Evolutionary conservation across 2,329 filamentous ascomycete genomes (phyloP), one percentile per base, ranked within the genome.

Genomic region (Sclerotinia nivalis): DNA sequence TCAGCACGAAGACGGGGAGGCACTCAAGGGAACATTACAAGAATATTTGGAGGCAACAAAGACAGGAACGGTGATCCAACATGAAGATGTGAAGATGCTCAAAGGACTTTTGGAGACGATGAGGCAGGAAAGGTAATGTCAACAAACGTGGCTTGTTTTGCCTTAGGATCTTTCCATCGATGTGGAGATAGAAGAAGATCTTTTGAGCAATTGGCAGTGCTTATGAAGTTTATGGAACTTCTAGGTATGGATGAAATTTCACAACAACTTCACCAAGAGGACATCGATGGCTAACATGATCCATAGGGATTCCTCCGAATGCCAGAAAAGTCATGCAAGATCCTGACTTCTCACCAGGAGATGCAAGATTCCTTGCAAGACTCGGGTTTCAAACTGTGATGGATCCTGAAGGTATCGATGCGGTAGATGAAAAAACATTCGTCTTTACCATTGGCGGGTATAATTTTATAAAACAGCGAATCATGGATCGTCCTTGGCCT

Each of bases 191-290:
- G 0, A 28, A 28, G 25, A 20, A 25, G 12, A 8, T 40, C 31
- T 7, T 50, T 52, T 15, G 40, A 25, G 15, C 47, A 65, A 20
- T 65, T 65, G 22, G 28, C 61, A 12, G 61, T 28, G 47, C 31
- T 65, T 20, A 40, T 65, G 61, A 37, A 65, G 34, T 7, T 65
- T 25, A 37, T 52, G 22, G 47, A 65, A 37, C 28, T 65, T 52
- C 12, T 52, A 18, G 45, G 61, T 25, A 65, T n/a, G 55, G 15
- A 50, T 28, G 12, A 18, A 34, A 20, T n/a, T 22, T 40, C 3
- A 20, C 10, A 2, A 15, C 22, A 12, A 20, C 6, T 22, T 62
- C 10, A 8, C 4, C 25, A 18, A 59, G n/a, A 40, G 5, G 5
- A 37, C 10, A n/a, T 15, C 18, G 55, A n/a, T 25, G 4, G 22